A percentile compares a stretch with the other conserved stretches of the same genome.
These are phyloP conservation scores for Mycosphaerelloides madeirae DNA, from an alignment of 2,329 filamentous ascomycete species.

Conservation along the genomic window DNA sequence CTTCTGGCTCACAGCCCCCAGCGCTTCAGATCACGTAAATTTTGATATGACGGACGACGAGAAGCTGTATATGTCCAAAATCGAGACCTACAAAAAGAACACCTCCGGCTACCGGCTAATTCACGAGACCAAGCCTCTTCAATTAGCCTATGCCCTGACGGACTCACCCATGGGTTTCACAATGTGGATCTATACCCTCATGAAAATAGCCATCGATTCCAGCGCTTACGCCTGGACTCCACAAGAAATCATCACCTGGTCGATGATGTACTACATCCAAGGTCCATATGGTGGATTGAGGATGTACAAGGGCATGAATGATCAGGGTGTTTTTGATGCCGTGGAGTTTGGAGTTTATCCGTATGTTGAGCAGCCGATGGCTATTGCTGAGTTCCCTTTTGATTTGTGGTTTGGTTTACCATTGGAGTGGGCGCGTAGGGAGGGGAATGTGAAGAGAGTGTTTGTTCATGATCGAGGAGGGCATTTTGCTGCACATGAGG, in stretches of 20 bases:
- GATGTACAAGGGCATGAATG: not conserved
- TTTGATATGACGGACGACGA: not conserved
- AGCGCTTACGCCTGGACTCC: not conserved
- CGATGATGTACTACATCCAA: slow-evolving; percentile 2
- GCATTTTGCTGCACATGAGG: not conserved
- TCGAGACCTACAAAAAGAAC: not conserved
- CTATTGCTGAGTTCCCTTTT: not conserved
- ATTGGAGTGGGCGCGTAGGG: not conserved
- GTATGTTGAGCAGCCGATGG: not conserved
- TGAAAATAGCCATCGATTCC: not conserved
- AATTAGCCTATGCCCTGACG: slow-evolving; percentile 1
- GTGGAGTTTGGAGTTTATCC: not conserved
- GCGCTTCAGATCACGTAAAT: not conserved
- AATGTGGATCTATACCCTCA: slow-evolving; percentile 3
- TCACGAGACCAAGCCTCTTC: slow-evolving; percentile 1
- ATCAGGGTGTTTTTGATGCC: not conserved
- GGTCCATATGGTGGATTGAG: not conserved
- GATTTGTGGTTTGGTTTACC: not conserved
- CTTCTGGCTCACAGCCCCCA: slow-evolving; percentile 30
- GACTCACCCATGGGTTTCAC: slow-evolving; percentile 1
- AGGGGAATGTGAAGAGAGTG: not conserved
- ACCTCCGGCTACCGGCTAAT: slow-evolving; percentile 2
- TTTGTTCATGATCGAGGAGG: not conserved
- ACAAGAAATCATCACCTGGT: slow-evolving; percentile 3
- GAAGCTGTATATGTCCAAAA: not conserved